phyloP scores from a whole-genome alignment of 345 rosid species.

The Erucastrum elatum region DNA sequence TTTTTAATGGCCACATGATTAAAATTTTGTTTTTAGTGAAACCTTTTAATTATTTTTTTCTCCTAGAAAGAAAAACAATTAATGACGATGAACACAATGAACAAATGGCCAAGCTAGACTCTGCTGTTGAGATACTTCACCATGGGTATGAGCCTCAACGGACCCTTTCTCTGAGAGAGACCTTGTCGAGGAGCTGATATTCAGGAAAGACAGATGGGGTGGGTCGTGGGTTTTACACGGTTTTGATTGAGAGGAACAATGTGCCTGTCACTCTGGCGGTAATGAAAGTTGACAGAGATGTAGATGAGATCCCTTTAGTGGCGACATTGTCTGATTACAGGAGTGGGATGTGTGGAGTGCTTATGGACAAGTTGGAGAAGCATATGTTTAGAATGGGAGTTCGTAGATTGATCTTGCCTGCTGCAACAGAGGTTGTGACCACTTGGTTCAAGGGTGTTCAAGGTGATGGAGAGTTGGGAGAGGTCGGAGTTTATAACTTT shows the following conservation, averaged over 20 bases:
- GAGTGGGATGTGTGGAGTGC: conserved; percentile 62
- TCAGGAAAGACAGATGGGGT: conserved; percentile 4
- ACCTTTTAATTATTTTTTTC: no score
- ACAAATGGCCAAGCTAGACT: conserved; percentile 46
- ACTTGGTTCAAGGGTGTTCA: conserved; percentile 51
- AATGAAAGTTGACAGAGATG: conserved; percentile 60
- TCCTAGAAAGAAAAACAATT: no score
- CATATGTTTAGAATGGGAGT: conserved; percentile 52
- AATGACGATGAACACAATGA: conserved; percentile 36
- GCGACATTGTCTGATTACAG: conserved; percentile 52
- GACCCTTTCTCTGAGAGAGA: conserved; percentile 58
- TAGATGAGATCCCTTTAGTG: conserved; percentile 69
- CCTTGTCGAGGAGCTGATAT: conserved; percentile 61
- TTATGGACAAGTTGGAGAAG: conserved; percentile 63
- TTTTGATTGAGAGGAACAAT: conserved; percentile 54
- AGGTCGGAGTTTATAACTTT: conserved; percentile 16
- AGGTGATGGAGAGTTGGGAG: conserved; percentile 33
- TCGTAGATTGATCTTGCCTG: conserved; percentile 45
- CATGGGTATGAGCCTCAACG: conserved; percentile 69
- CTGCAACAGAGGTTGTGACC: conserved; percentile 35
- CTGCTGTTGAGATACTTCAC: conserved; percentile 62
- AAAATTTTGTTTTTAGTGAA: no score
- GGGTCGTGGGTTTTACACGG: conserved; percentile 56
- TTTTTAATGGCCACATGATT: no score
- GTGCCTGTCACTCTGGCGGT: conserved; percentile 57